Conservation (phyloP, 192 early-diverging fungal genomes). For the Oehlia diaphana region DNA sequence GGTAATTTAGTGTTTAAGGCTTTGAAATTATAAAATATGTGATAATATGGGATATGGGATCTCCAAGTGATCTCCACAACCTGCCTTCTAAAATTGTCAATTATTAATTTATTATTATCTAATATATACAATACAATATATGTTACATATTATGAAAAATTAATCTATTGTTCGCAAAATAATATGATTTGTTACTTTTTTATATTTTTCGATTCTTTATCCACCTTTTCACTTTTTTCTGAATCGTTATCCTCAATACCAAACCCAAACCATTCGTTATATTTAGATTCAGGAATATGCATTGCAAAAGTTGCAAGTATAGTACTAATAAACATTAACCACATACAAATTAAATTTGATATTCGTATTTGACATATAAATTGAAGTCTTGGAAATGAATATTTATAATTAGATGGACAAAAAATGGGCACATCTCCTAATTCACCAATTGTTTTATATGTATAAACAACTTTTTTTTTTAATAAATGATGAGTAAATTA, state of each 20-base stretch:
- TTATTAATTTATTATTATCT: no score
- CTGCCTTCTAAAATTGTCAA: no score
- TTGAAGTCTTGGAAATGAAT: not conserved
- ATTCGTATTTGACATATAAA: not conserved
- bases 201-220: no score
- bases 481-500: not conserved
- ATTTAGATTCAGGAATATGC: not conserved
- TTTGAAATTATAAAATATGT: no score
- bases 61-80: no score
- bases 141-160: no score
- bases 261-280: not conserved
- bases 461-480: not conserved
- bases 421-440: not conserved
- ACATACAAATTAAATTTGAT: not conserved
- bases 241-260: not conserved
- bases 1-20: no score
- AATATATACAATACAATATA: no score
- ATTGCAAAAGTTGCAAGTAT: not conserved
- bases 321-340: not conserved
- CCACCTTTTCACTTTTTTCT: not conserved
- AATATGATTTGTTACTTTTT: no score
- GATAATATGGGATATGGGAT: no score
- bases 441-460: not conserved
- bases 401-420: not conserved
- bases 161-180: no score